Conservation (phyloP, 2,329 filamentous ascomycete species). For the Colletotrichum horii region DNA sequence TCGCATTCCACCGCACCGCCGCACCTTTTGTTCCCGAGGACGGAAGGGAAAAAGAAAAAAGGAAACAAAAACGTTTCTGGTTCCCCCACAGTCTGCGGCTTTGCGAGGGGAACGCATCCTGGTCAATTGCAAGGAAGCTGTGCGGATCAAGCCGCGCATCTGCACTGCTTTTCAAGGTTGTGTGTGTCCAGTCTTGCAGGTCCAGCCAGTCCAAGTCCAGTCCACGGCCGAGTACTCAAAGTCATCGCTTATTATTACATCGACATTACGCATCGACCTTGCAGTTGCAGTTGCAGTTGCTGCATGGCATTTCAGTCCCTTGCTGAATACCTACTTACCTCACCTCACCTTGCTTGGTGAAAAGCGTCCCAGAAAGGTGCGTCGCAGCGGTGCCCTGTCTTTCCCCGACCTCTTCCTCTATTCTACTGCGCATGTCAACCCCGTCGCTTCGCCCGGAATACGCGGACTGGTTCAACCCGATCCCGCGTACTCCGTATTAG, state of each 20-base stretch:
- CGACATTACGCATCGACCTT: background rate
- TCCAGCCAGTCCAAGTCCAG: background rate
- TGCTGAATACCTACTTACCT: background rate
- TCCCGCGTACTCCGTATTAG: conserved; percentile 11
- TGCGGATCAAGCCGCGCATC: conserved; percentile 7
- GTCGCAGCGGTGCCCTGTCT: background rate
- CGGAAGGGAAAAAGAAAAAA: background rate
- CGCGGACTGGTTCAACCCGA: conserved; percentile 9
- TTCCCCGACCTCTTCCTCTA: background rate
- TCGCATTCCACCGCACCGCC: background rate
- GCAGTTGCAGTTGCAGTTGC: background rate
- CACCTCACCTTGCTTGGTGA: background rate
- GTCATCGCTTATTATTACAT: background rate
- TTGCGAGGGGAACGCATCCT: background rate
- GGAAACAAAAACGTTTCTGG: background rate
- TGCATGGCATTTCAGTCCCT: background rate
- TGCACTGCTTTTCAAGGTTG: background rate
- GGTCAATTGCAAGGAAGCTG: conserved; percentile 7
- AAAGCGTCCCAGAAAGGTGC: background rate
- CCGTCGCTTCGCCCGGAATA: background rate
- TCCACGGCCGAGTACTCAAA: background rate
- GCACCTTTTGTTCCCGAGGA: background rate
- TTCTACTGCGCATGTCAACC: background rate
- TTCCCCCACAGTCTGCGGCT: conserved; percentile 1
- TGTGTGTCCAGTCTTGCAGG: background rate